phyloP scores from a whole-genome alignment of 495 filamentous ascomycete genomes.

The Aspergillus leporis region DNA sequence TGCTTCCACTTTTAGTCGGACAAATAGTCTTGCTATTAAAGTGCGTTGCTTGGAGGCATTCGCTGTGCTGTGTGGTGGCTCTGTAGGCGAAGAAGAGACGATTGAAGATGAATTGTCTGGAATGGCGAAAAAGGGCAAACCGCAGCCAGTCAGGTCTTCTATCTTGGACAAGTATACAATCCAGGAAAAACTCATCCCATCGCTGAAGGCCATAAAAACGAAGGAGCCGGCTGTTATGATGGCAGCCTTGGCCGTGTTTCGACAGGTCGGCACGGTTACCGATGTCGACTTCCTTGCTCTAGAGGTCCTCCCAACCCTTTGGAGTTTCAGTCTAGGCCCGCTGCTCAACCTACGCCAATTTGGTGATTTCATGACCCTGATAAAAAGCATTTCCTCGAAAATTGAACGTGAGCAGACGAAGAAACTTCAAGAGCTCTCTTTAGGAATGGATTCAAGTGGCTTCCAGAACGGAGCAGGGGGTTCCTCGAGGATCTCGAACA shows the following conservation, averaged over 20 bases:
- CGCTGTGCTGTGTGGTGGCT: constrained; percentile 80
- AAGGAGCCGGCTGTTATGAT: constrained; percentile 98
- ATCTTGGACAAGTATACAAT: constrained; percentile 96
- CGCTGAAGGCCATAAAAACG: constrained; percentile 91
- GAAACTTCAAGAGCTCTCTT: constrained; percentile 81
- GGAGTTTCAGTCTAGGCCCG: constrained; percentile 90
- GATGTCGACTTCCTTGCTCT: constrained; percentile 93
- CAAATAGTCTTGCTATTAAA: constrained; percentile 90
- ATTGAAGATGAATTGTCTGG: constrained; percentile 73
- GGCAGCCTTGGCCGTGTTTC: constrained; percentile 82
- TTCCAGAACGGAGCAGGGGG: constrained; percentile 35
- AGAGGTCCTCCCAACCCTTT: constrained; percentile 85
- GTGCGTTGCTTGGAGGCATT: constrained; percentile 89
- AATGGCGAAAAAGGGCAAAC: constrained; percentile 46
- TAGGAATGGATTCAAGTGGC: constrained; percentile 44
- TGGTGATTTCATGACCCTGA: constrained; percentile 80
- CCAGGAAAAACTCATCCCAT: constrained; percentile 91
- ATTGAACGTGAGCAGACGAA: constrained; percentile 86
- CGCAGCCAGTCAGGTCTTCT: constrained; percentile 61
- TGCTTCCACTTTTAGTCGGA: constrained; percentile 85
- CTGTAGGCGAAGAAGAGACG: constrained; percentile 37
- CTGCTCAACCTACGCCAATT: constrained; percentile 86
- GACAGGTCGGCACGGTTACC: constrained; percentile 74
- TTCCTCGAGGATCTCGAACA: constrained; percentile 26
- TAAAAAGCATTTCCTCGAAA: constrained; percentile 72